Evolutionary conservation across 352 stramenopile species (phyloP).

Genomic region (Globisporangium nodosum): DNA sequence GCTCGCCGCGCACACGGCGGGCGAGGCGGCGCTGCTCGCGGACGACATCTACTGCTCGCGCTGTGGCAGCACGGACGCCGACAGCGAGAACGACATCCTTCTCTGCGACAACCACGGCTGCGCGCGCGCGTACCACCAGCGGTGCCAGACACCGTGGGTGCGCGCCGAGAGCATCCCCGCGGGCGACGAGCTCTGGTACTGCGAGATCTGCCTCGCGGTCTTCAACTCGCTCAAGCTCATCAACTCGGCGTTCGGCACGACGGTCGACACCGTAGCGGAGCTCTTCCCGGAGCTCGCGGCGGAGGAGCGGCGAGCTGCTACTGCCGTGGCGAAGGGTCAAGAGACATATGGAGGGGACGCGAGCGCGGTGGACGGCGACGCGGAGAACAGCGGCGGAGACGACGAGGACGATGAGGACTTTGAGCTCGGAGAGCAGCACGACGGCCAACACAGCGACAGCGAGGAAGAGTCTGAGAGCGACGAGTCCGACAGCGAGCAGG

Average conservation of each 20-base stretch:
- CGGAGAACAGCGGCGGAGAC: not conserved
- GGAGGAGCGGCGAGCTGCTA: slow-evolving; percentile 22
- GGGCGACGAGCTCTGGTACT: slow-evolving; percentile 76
- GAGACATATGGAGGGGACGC: not conserved
- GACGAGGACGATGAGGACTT: slow-evolving; percentile 53
- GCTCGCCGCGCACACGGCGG: slow-evolving; percentile 25
- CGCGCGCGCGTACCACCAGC: slow-evolving; percentile 75
- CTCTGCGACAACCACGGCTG: slow-evolving; percentile 74
- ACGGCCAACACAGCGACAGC: slow-evolving; percentile 14
- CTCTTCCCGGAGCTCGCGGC: slow-evolving; percentile 35
- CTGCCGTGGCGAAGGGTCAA: not conserved
- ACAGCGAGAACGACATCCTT: slow-evolving; percentile 77
- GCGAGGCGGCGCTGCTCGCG: slow-evolving; percentile 8
- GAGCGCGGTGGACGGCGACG: slow-evolving; percentile 9
- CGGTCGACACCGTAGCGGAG: slow-evolving; percentile 49
- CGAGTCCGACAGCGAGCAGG: slow-evolving; percentile 2
- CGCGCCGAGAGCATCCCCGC: slow-evolving; percentile 53
- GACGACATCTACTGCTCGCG: slow-evolving; percentile 77
- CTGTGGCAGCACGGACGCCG: slow-evolving; percentile 57
- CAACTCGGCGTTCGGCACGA: slow-evolving; percentile 73
- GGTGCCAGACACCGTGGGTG: slow-evolving; percentile 60
- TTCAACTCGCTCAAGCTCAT: slow-evolving; percentile 80
- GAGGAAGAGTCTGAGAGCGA: slow-evolving; percentile 10
- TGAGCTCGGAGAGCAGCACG: slow-evolving; percentile 29
- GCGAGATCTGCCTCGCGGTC: slow-evolving; percentile 61